Base-by-base conservation (phyloP, 345 rosid genomes). In the Reutealis trisperma region DNA sequence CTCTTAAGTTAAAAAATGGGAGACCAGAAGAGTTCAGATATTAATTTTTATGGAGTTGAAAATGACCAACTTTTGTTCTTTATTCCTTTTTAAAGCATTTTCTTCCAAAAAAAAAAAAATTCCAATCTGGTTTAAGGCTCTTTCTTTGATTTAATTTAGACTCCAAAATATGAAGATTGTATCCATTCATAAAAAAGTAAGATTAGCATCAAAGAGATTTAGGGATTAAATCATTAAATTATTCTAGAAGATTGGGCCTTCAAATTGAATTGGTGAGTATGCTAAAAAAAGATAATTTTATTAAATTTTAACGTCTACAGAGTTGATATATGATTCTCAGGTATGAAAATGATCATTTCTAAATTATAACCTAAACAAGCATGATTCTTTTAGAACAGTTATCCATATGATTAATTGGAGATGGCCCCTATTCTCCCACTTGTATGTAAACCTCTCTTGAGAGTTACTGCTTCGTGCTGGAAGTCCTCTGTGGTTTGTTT, bases 401-500 rank as follows among this genome's bases (percentile, higher is more conserved):
- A 47, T 47, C 14, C 12, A 42, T 67, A 8, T 67, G 54, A 25
- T 68, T 24, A 57, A 47, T 24, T 45, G 19, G n/a, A 68, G 57
- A 47, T 27, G 24, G 15, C 58, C 5, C 57, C 24, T 12, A 16
- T 11, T 52, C 73, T 54, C 24, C 44, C 16, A n/a, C n/a, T n/a
- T n/a, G n/a, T 68, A 14, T 49, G 37, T 24, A 68, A 47, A 49
- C 1, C 54, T 47, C 22, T 74, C 25, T 18, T 51, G 49, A 21
- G 65, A 27, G n/a, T 30, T 18, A 65, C 27, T 13, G 15, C 62
- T 47, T 61, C 13, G 15, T 51, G 34, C 21, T 74, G 63, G 42
- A 21, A 75, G 10, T 52, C 59, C 47, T 27, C 0, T 54, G 55
- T 75, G 71, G 54, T 32, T 37, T 74, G 51, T 74, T 64, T 64